These are phyloP conservation scores for Trifolium dubium DNA, from an alignment of 306 rosid species.

Conservation along the genomic window DNA sequence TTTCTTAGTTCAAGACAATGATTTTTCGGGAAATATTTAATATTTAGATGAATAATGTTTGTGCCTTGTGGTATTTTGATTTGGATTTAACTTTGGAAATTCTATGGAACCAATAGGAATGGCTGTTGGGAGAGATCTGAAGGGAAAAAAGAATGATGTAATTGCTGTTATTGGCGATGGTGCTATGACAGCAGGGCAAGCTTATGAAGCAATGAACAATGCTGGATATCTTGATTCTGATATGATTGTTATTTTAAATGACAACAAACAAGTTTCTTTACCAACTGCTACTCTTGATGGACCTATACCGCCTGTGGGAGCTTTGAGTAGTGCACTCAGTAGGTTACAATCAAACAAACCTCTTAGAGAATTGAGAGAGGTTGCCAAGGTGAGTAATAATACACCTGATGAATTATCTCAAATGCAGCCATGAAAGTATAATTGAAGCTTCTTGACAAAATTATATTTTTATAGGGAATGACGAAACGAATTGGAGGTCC, in stretches of 20 bases:
- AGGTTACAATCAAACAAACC: conserved; percentile 90
- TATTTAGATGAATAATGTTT: not conserved
- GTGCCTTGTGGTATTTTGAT: conserved; percentile 15
- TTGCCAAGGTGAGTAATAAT: conserved; percentile 71
- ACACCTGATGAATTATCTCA: not conserved
- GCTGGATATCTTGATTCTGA: conserved; percentile 97
- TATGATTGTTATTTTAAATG: conserved; percentile 97
- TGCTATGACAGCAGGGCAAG: conserved; percentile 99
- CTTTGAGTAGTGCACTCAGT: conserved; percentile 97
- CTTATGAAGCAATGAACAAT: conserved; percentile 99
- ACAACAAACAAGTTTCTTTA: conserved; percentile 91
- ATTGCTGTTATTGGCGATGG: conserved; percentile 95
- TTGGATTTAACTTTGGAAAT: conserved; percentile 39
- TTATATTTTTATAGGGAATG: conserved; percentile 68
- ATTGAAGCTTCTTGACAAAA: conserved; percentile 27
- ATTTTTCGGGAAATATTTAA: not conserved
- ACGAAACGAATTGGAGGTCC: conserved; percentile 93
- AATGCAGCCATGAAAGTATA: not conserved
- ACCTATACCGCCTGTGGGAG: conserved; percentile 90
- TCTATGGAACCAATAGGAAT: conserved; percentile 61
- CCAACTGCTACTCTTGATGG: conserved; percentile 98
- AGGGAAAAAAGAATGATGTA: conserved; percentile 76
- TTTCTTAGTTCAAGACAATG: not conserved
- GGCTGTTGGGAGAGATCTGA: conserved; percentile 97
- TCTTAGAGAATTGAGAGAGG: conserved; percentile 94